These are phyloP conservation scores for Didymella segeticola DNA, from an alignment of 2,329 filamentous ascomycete species.

Conservation along the genomic window DNA sequence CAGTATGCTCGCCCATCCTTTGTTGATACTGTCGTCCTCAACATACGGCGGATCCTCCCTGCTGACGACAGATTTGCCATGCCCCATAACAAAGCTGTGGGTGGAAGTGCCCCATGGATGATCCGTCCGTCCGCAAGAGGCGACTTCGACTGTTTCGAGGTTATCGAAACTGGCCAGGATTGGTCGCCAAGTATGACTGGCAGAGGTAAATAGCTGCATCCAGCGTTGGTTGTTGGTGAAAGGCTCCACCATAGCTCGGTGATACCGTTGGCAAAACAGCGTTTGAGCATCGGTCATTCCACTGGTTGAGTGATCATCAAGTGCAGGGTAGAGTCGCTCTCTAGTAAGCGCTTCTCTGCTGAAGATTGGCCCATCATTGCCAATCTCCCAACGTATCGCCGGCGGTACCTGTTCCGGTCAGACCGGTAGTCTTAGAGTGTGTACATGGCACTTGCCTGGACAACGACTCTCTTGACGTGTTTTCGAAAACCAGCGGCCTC, in stretches of 20 bases:
- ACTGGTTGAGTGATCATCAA: not conserved
- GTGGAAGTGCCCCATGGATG: not conserved
- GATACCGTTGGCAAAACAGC: not conserved
- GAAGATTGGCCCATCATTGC: slow-evolving; percentile 5
- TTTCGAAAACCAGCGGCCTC: not conserved
- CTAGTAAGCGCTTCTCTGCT: slow-evolving; percentile 13
- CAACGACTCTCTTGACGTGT: not conserved
- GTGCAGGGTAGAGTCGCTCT: slow-evolving; percentile 9
- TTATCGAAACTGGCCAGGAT: not conserved
- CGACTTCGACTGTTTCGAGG: not conserved
- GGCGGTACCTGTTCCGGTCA: slow-evolving; percentile 20
- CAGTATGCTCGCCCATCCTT: slow-evolving; percentile 21
- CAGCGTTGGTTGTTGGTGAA: not conserved
- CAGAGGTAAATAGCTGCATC: not conserved
- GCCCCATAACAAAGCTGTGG: not conserved
- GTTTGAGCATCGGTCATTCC: not conserved
- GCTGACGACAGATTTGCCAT: not conserved
- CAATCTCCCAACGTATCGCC: slow-evolving; percentile 22
- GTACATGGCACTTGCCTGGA: not conserved
- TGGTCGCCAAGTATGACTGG: not conserved
- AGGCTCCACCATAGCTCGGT: not conserved
- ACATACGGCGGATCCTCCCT: slow-evolving; percentile 5
- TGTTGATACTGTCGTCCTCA: slow-evolving; percentile 20
- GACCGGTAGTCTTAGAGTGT: not conserved
- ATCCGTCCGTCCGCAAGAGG: not conserved